Evolutionary conservation across 768 basidiomycete genomes (phyloP), one percentile per base, ranked within the genome.

Genomic region (Floccularia luteovirens): DNA sequence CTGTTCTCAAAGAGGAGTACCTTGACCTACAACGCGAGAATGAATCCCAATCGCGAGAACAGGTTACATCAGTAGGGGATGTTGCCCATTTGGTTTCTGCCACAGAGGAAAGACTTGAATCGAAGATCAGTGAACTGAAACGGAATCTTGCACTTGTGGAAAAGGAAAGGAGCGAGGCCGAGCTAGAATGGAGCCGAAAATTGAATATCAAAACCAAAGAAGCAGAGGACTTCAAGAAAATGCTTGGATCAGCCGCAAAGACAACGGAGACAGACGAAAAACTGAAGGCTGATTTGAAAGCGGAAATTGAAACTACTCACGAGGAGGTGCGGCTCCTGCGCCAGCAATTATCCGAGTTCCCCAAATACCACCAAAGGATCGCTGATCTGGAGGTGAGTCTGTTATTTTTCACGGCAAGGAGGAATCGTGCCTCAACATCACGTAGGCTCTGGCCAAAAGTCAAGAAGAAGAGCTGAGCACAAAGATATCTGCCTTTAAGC

Each of bases 101-200:
- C 12, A 70, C 82, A 0, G 86, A 90, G 58, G 67, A 69, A 21
- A 84, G 81, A 60, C 84, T 87, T 48, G 92, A 94, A 54, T 60
- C 72, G 2, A 83, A 75, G 50, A 58, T 96, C 5, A 64, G 76
- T 1, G 90, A 92, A 49, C 58, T 94, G 48, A 76, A 75, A 46
- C 67, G 70, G 45, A 75, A 77, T 39, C 59, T 96, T 19, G 52
- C 64, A 3, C 63, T 65, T 6, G 58, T 81, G 16, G 94, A 97
- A 63, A 78, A 74, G 49, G 96, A 98, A 57, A 73, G 91, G 27
- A 81, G 74, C 39, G 92, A 94, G 36, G 74, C 75, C 22, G 94
- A 98, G 51, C 82, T 85, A 19, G 84, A 89, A 45, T 94, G 92
- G 89, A 86, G 84, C 53, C 72, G 70, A 42, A 92, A 90, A 55